phyloP scores from a whole-genome alignment of 257 asterid species.

The Solanum piurae region DNA sequence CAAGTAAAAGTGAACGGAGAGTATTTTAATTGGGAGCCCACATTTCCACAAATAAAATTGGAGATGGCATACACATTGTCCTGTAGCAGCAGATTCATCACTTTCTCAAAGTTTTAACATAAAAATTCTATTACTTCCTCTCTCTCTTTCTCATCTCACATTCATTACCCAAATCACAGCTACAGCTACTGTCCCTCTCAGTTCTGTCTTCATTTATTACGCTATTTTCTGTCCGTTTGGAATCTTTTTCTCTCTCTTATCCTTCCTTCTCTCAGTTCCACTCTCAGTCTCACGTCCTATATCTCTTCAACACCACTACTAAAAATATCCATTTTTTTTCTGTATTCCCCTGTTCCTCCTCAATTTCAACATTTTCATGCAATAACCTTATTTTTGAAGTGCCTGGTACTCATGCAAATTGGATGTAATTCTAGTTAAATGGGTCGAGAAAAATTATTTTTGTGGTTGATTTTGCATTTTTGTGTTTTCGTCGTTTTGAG shows the following conservation, averaged over 20 bases:
- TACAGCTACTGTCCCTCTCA: slow-evolving; percentile 18
- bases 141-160: neutral
- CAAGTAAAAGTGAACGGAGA: neutral
- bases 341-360: neutral
- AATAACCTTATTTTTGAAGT: neutral
- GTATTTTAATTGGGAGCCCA: neutral
- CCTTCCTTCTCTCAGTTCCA: slow-evolving; percentile 16
- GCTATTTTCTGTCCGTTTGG: neutral
- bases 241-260: slow-evolving; percentile 22
- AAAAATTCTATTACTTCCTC: neutral
- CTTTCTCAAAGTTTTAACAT: neutral
- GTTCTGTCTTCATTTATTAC: slow-evolving; percentile 36
- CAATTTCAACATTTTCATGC: neutral
- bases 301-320: slow-evolving; percentile 45
- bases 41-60: neutral
- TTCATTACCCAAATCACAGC: slow-evolving; percentile 26
- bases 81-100: neutral
- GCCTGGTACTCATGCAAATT: neutral
- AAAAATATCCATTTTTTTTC: slow-evolving; percentile 5
- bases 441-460: slow-evolving; percentile 14
- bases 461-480: slow-evolving; percentile 26
- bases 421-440: slow-evolving; percentile 9
- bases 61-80: neutral
- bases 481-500: slow-evolving; percentile 29
- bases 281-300: slow-evolving; percentile 66